Evolutionary conservation across 1,139 yeast species (phyloP).

Genomic region (Diutina scorzettiae): DNA sequence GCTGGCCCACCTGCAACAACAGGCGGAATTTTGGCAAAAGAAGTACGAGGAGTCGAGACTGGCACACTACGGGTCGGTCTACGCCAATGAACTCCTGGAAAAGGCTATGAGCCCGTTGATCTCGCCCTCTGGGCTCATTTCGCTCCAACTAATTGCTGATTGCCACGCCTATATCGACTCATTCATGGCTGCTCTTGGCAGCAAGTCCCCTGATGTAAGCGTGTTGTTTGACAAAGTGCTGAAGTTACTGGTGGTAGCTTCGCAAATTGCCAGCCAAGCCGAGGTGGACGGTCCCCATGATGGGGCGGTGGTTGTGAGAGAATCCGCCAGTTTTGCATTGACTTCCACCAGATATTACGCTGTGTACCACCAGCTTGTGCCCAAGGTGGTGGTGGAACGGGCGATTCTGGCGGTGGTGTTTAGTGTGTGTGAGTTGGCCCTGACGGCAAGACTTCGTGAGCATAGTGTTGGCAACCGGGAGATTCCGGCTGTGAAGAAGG

Average conservation of each 20-base stretch:
- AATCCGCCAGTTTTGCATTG: conserved; percentile 64
- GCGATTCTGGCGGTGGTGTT: conserved; percentile 36
- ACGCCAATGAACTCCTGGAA: not conserved
- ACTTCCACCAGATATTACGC: conserved; percentile 74
- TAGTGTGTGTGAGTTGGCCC: not conserved
- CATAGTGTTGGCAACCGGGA: not conserved
- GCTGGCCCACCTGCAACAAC: not conserved
- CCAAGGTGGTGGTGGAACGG: conserved; percentile 63
- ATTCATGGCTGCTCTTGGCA: conserved; percentile 23
- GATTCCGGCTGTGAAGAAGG: not conserved
- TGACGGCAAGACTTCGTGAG: not conserved
- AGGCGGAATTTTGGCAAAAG: conserved; percentile 3
- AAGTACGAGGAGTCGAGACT: not conserved
- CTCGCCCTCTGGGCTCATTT: not conserved
- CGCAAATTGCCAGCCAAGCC: conserved; percentile 35
- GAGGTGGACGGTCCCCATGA: conserved; percentile 18
- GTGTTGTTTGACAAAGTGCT: conserved; percentile 45
- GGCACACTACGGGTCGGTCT: not conserved
- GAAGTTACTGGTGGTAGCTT: conserved; percentile 37
- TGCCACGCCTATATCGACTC: conserved; percentile 29
- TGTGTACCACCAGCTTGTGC: conserved; percentile 50
- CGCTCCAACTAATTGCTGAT: not conserved
- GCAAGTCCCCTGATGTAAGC: conserved; percentile 16
- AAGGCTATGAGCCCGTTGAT: not conserved
- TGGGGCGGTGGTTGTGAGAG: conserved; percentile 38